Evolutionary conservation across 768 basidiomycete genomes (phyloP).

Genomic region (Pleurotus pulmonarius): DNA sequence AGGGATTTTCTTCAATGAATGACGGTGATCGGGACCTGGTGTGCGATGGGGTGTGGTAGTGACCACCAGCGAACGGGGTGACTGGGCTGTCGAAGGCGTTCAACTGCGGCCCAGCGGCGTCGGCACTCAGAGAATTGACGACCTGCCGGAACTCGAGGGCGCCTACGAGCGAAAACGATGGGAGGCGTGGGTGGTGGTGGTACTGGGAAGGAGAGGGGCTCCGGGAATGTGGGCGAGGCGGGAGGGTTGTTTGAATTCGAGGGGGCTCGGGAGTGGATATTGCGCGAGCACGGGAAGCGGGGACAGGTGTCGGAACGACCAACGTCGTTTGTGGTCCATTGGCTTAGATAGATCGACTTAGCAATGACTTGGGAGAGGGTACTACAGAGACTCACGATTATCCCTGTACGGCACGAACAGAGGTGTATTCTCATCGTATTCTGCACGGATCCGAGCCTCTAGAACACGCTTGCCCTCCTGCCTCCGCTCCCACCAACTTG

Average conservation of each 20-base stretch:
- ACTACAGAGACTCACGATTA: slow-evolving; percentile 42
- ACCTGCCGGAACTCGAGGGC: slow-evolving; percentile 96
- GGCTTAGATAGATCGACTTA: slow-evolving; percentile 13
- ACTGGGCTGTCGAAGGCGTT: slow-evolving; percentile 61
- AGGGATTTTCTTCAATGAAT: slow-evolving; percentile 38
- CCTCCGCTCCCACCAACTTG: slow-evolving; percentile 72
- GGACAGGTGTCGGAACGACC: slow-evolving; percentile 24
- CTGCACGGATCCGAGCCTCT: slow-evolving; percentile 54
- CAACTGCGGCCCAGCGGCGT: slow-evolving; percentile 58
- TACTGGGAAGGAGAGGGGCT: slow-evolving; percentile 47
- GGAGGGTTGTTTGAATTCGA: slow-evolving; percentile 30
- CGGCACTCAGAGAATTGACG: slow-evolving; percentile 71
- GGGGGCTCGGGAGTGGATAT: slow-evolving; percentile 32
- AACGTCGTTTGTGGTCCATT: slow-evolving; percentile 10
- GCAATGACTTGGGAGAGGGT: neutral
- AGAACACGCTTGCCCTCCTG: slow-evolving; percentile 40
- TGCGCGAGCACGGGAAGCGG: slow-evolving; percentile 36
- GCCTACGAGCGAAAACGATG: slow-evolving; percentile 88
- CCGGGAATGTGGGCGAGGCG: slow-evolving; percentile 39
- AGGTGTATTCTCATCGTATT: slow-evolving; percentile 44
- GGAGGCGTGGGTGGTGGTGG: slow-evolving; percentile 35
- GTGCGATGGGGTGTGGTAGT: slow-evolving; percentile 48
- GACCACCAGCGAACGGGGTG: slow-evolving; percentile 74
- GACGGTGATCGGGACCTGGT: slow-evolving; percentile 20
- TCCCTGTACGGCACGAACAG: slow-evolving; percentile 55